Evolutionary conservation across 257 asterid species (phyloP).

Genomic region (Nicotiana undulata): DNA sequence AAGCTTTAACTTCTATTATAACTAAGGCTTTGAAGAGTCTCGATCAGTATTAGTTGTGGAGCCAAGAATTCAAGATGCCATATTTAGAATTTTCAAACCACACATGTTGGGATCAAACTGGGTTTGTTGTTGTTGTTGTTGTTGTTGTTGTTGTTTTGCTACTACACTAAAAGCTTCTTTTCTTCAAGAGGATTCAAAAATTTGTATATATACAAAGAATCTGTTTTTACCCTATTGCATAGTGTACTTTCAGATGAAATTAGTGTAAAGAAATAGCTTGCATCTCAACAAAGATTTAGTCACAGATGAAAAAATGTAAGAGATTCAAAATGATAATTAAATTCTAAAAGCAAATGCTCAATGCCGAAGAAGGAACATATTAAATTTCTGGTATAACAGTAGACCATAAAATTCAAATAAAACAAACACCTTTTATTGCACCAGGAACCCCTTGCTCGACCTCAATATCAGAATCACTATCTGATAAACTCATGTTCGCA

Average conservation of each 20-base stretch:
- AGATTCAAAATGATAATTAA: background rate
- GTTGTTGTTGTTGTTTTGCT: too few relatives aligned
- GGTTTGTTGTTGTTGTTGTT: too few relatives aligned
- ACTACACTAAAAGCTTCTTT: too few relatives aligned
- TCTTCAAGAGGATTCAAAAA: too few relatives aligned
- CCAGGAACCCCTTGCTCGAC: conserved; percentile 27
- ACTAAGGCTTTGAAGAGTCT: background rate
- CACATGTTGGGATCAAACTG: too few relatives aligned
- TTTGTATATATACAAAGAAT: too few relatives aligned
- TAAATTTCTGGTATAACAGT: background rate
- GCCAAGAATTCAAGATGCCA: too few relatives aligned
- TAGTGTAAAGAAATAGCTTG: background rate
- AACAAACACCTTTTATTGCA: conserved; percentile 3
- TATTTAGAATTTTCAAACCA: too few relatives aligned
- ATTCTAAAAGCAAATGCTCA: background rate
- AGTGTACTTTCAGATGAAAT: too few relatives aligned
- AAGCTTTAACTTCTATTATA: background rate
- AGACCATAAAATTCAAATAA: background rate
- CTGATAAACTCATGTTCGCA: conserved; percentile 35
- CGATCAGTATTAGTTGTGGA: too few relatives aligned
- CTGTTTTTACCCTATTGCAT: too few relatives aligned
- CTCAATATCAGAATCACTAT: conserved; percentile 38
- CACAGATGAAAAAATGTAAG: background rate
- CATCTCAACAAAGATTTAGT: background rate
- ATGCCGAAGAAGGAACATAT: background rate